phyloP scores from a whole-genome alignment of 164 flowering plant genomes.

The Sextonia rubra region DNA sequence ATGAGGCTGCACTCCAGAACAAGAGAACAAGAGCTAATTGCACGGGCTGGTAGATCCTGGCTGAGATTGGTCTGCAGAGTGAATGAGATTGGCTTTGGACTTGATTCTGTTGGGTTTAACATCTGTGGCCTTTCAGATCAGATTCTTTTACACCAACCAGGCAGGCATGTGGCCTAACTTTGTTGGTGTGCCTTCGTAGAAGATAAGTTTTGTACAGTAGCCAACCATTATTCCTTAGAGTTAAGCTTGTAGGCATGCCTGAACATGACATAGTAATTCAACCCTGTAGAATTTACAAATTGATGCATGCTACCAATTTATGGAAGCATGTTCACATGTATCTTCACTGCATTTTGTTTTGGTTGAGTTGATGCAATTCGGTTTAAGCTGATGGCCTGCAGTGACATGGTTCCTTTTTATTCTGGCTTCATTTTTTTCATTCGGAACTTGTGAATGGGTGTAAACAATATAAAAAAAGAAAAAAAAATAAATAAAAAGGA shows the following conservation, averaged over 20 bases:
- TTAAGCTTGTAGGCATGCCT: background rate
- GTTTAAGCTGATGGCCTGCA: background rate
- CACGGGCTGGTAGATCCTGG: background rate
- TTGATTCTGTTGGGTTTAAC: background rate
- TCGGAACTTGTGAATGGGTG: background rate
- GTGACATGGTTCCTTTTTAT: too few relatives aligned
- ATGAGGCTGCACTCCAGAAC: constrained; percentile 4
- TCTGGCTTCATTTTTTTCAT: background rate
- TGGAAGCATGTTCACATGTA: background rate
- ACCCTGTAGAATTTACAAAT: background rate
- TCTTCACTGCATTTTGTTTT: background rate
- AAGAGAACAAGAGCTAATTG: background rate
- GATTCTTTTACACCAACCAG: background rate
- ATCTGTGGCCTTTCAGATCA: background rate
- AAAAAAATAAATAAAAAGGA: too few relatives aligned
- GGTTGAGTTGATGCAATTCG: background rate
- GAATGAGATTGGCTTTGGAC: background rate
- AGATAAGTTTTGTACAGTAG: background rate
- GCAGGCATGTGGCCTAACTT: background rate
- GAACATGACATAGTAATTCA: background rate
- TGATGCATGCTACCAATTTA: background rate
- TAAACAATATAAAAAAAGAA: too few relatives aligned
- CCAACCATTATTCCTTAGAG: background rate
- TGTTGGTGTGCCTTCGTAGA: background rate
- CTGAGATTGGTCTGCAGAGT: background rate